Evolutionary conservation across 441 rosid species (phyloP).

Genomic region (Populus tomentosa): DNA sequence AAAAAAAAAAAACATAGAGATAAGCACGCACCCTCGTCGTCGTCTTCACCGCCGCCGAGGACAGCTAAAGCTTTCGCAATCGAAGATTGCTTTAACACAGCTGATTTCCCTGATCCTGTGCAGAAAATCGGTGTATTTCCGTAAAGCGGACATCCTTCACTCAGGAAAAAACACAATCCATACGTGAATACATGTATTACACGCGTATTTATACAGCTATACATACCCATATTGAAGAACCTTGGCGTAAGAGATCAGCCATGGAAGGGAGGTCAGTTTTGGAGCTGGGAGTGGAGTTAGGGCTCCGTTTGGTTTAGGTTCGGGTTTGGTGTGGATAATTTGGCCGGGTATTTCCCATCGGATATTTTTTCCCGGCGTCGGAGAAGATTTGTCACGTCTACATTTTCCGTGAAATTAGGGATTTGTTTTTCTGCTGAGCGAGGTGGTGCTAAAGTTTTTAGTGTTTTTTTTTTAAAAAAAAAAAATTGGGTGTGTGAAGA

Average conservation of each 20-base stretch:
- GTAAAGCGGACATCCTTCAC: constrained; percentile 53
- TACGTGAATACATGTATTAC: not conserved
- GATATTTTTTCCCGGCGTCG: constrained; percentile 38
- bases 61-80: constrained; percentile 54
- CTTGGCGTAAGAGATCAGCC: constrained; percentile 63
- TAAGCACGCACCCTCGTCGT: constrained; percentile 26
- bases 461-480: no score
- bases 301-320: constrained; percentile 15
- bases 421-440: not conserved
- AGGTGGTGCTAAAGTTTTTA: not conserved
- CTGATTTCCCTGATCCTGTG: constrained; percentile 65
- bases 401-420: constrained; percentile 33
- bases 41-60: constrained; percentile 27
- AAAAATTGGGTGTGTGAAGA: not conserved
- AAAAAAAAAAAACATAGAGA: not conserved
- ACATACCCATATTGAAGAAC: constrained; percentile 22
- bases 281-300: constrained; percentile 18
- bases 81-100: constrained; percentile 55
- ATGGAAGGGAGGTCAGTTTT: constrained; percentile 42
- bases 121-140: constrained; percentile 43
- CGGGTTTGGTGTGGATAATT: constrained; percentile 17
- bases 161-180: not conserved
- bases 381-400: constrained; percentile 68
- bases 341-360: constrained; percentile 59
- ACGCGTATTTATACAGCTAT: not conserved